Evolutionary conservation across 2,329 filamentous ascomycete species (phyloP).

Genomic region (Xylaria digitata): DNA sequence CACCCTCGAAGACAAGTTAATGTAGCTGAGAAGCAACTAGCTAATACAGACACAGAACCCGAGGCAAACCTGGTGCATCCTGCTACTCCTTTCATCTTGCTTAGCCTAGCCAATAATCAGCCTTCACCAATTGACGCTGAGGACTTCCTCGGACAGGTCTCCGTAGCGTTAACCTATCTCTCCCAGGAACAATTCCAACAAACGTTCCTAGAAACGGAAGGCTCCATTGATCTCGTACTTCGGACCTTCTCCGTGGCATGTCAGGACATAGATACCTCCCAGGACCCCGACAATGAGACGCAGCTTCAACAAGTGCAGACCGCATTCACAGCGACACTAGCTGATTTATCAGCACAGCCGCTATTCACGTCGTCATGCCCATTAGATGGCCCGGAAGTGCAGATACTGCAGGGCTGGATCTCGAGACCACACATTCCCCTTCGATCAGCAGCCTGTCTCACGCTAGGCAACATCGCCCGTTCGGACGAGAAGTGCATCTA

Average conservation of each 20-base stretch:
- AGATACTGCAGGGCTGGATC: slow-evolving; percentile 62
- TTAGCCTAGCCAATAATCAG: slow-evolving; percentile 60
- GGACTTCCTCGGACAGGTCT: slow-evolving; percentile 63
- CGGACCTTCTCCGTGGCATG: slow-evolving; percentile 61
- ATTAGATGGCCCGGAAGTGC: slow-evolving; percentile 56
- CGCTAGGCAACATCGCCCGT: slow-evolving; percentile 70
- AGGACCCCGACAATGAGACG: slow-evolving; percentile 59
- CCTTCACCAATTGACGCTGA: slow-evolving; percentile 61
- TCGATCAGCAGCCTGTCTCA: slow-evolving; percentile 68
- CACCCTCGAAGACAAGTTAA: neutral
- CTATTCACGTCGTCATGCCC: slow-evolving; percentile 58
- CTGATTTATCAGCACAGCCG: slow-evolving; percentile 63
- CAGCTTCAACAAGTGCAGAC: slow-evolving; percentile 62
- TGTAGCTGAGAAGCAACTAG: slow-evolving; percentile 9
- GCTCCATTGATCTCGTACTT: slow-evolving; percentile 58
- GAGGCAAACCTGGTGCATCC: slow-evolving; percentile 59
- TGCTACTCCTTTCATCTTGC: slow-evolving; percentile 60
- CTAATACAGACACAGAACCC: slow-evolving; percentile 53
- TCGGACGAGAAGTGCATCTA: slow-evolving; percentile 64
- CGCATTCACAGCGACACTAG: slow-evolving; percentile 62
- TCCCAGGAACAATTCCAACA: slow-evolving; percentile 64
- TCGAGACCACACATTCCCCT: slow-evolving; percentile 56
- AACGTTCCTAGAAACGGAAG: slow-evolving; percentile 56
- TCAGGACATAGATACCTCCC: slow-evolving; percentile 53
- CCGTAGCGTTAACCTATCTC: slow-evolving; percentile 67